phyloP scores from a whole-genome alignment of 2,329 filamentous ascomycete species.

The Colletotrichum shisoi region DNA sequence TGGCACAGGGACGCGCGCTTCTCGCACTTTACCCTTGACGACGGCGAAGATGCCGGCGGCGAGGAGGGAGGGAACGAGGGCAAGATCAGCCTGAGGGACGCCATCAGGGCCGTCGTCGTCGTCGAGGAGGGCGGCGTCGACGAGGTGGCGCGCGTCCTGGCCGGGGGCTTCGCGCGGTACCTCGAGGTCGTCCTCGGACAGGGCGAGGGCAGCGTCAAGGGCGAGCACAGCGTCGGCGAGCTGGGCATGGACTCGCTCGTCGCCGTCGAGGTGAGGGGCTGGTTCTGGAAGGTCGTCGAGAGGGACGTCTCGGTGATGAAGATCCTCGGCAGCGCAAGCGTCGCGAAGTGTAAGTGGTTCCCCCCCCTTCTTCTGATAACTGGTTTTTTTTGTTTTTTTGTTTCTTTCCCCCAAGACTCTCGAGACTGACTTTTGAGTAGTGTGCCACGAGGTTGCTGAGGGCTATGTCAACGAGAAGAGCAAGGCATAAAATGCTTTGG shows the following conservation, averaged over 20 bases:
- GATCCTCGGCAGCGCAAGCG: conserved; percentile 50
- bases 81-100: conserved; percentile 44
- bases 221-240: conserved; percentile 48
- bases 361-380: background rate
- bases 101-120: conserved; percentile 42
- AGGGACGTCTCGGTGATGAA: conserved; percentile 57
- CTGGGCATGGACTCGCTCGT: conserved; percentile 46
- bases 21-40: conserved; percentile 48
- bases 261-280: conserved; percentile 53
- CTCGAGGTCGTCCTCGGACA: conserved; percentile 41
- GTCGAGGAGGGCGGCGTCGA: conserved; percentile 26
- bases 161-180: conserved; percentile 43
- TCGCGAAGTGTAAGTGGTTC: conserved; percentile 39
- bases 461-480: conserved; percentile 15
- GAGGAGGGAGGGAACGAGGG: conserved; percentile 19
- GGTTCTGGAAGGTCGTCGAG: conserved; percentile 56
- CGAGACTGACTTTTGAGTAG: conserved; percentile 16
- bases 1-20: conserved; percentile 58
- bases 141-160: conserved; percentile 43
- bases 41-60: conserved; percentile 19
- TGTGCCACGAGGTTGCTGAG: conserved; percentile 32
- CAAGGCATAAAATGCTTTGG: conserved; percentile 1
- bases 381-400: no score
- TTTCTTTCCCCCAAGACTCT: background rate
- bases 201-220: conserved; percentile 43